Conservation (phyloP, 192 early-diverging fungal species). For the Lobosporangium transversale region DNA sequence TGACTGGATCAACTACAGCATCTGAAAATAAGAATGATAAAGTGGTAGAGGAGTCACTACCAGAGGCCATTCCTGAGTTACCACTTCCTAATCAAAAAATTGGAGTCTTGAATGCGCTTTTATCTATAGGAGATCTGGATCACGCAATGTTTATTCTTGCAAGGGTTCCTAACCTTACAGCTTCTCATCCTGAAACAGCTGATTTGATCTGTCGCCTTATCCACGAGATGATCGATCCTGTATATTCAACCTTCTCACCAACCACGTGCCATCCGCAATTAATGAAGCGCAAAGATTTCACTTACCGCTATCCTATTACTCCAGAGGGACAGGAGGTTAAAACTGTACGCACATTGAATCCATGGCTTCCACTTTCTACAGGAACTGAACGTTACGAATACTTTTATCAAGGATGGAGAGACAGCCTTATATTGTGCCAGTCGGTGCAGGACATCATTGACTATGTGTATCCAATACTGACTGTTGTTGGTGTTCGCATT, state of each 20-base stretch:
- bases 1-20: not conserved
- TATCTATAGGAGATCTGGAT: slow-evolving; percentile 70
- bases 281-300: not conserved
- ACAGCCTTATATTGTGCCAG: slow-evolving; percentile 52
- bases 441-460: slow-evolving; percentile 36
- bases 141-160: slow-evolving; percentile 63
- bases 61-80: slow-evolving; percentile 3
- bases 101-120: slow-evolving; percentile 64
- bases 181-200: slow-evolving; percentile 68
- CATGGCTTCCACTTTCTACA: slow-evolving; percentile 22
- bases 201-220: slow-evolving; percentile 70
- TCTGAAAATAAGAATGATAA: slow-evolving; percentile 1
- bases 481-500: slow-evolving; percentile 55
- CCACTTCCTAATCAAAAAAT: slow-evolving; percentile 70
- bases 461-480: slow-evolving; percentile 49
- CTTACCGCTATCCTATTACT: slow-evolving; percentile 15
- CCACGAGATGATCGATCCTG: slow-evolving; percentile 65
- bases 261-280: slow-evolving; percentile 25
- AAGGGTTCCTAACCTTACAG: slow-evolving; percentile 59
- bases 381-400: slow-evolving; percentile 56
- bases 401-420: slow-evolving; percentile 70
- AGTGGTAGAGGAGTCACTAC: not conserved
- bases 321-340: slow-evolving; percentile 8
- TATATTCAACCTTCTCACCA: slow-evolving; percentile 60
- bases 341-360: slow-evolving; percentile 11